These are phyloP conservation scores for Glycine soja DNA, from an alignment of 306 rosid genomes.

Conservation along the genomic window DNA sequence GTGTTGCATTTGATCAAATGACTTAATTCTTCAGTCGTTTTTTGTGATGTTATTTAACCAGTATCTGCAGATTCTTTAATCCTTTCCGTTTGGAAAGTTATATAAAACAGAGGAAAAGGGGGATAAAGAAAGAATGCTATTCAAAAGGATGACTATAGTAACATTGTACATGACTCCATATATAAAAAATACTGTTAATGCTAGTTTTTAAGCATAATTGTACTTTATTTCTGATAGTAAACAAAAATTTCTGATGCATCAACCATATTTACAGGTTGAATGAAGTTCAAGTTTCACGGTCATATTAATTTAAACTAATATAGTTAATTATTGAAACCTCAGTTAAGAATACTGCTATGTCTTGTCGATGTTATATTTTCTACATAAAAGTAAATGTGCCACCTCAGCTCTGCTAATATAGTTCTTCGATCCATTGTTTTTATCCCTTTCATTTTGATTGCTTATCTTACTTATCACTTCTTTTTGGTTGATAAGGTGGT, in stretches of 20 bases:
- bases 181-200: constrained; percentile 1
- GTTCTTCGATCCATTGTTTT: constrained; percentile 12
- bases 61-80: neutral
- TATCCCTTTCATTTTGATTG: constrained; percentile 27
- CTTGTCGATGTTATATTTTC: neutral
- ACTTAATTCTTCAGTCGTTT: constrained; percentile 4
- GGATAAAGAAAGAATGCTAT: constrained; percentile 1
- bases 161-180: constrained; percentile 5
- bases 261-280: neutral
- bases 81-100: neutral
- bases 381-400: neutral
- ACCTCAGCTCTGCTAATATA: constrained; percentile 3
- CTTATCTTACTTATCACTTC: neutral
- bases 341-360: neutral
- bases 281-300: constrained; percentile 3
- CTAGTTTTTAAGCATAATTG: neutral
- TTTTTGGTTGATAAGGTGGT: constrained; percentile 36
- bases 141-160: constrained; percentile 6
- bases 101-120: constrained; percentile 14
- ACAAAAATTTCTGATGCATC: neutral
- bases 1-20: constrained; percentile 18
- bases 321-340: constrained; percentile 7
- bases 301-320: constrained; percentile 15
- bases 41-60: neutral
- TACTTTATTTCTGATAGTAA: constrained; percentile 2